Conservation (phyloP, 495 filamentous ascomycete species). For the Aspergillus affinis region DNA sequence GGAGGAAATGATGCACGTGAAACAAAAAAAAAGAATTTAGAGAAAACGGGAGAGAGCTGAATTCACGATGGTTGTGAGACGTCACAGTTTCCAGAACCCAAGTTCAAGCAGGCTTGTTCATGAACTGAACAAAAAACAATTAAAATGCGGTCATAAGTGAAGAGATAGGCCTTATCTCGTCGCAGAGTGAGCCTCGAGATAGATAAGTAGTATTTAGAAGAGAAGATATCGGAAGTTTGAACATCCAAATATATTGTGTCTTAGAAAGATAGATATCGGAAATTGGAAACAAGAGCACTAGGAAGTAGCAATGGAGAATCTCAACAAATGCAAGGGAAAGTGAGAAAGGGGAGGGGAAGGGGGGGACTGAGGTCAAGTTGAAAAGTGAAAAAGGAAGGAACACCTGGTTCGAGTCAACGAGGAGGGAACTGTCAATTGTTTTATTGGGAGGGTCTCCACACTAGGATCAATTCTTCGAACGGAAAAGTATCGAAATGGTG, state of each 20-base stretch:
- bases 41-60: not conserved
- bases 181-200: conserved; percentile 14
- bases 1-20: conserved; percentile 11
- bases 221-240: conserved; percentile 19
- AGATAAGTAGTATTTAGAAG: conserved; percentile 27
- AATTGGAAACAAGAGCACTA: conserved; percentile 4
- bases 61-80: not conserved
- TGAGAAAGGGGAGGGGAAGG: conserved; percentile 19
- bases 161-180: conserved; percentile 12
- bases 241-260: conserved; percentile 4
- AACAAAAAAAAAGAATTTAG: not conserved
- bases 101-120: conserved; percentile 27
- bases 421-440: not conserved
- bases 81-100: conserved; percentile 25
- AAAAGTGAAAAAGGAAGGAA: not conserved
- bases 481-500: too few species aligned
- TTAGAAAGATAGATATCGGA: conserved; percentile 9
- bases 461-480: too few species aligned
- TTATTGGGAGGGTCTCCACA: not conserved
- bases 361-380: not conserved
- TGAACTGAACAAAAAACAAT: conserved; percentile 20
- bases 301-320: conserved; percentile 21
- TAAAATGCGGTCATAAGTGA: conserved; percentile 22
- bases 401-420: not conserved
- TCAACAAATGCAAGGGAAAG: conserved; percentile 9